phyloP scores from a whole-genome alignment of 352 stramenopile species.

The Phytopythium cucurbitacearum region DNA sequence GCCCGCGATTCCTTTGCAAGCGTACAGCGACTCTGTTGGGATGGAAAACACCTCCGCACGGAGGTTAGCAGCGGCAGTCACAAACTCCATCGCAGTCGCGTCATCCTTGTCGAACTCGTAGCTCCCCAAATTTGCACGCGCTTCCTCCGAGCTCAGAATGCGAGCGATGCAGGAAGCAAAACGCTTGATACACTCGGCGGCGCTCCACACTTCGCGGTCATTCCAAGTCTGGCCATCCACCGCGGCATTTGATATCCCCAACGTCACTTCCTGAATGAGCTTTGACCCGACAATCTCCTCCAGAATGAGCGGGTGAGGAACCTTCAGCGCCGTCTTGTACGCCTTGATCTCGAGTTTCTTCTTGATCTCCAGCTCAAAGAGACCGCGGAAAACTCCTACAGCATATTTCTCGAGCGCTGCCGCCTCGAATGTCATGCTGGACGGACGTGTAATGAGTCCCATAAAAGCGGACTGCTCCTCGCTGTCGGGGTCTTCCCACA shows the following conservation, averaged over 20 bases:
- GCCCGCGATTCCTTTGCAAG: constrained; percentile 98
- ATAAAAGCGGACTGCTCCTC: constrained; percentile 88
- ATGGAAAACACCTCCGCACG: constrained; percentile 86
- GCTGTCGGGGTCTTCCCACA: constrained; percentile 88
- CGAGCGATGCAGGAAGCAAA: constrained; percentile 71
- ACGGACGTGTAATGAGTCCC: constrained; percentile 49
- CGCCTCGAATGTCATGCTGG: constrained; percentile 37
- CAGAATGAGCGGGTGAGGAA: constrained; percentile 75
- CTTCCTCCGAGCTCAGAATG: constrained; percentile 51
- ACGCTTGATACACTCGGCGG: constrained; percentile 85
- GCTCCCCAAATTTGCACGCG: constrained; percentile 58
- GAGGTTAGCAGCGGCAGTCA: constrained; percentile 97
- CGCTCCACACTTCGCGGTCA: constrained; percentile 84
- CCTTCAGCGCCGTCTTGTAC: constrained; percentile 95
- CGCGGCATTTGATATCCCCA: constrained; percentile 10
- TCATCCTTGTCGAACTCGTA: constrained; percentile 99
- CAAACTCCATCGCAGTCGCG: constrained; percentile 94
- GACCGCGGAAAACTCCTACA: constrained; percentile 69
- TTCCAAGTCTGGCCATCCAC: constrained; percentile 51
- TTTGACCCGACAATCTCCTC: constrained; percentile 45
- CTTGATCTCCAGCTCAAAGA: constrained; percentile 96
- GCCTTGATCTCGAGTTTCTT: constrained; percentile 95
- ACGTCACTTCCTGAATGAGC: constrained; percentile 31
- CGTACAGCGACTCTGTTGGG: constrained; percentile 80
- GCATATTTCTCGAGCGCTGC: constrained; percentile 59